These are phyloP conservation scores for Hyparrhenia diplandra DNA, from an alignment of 176 grass and related monocot genomes.

Conservation along the genomic window DNA sequence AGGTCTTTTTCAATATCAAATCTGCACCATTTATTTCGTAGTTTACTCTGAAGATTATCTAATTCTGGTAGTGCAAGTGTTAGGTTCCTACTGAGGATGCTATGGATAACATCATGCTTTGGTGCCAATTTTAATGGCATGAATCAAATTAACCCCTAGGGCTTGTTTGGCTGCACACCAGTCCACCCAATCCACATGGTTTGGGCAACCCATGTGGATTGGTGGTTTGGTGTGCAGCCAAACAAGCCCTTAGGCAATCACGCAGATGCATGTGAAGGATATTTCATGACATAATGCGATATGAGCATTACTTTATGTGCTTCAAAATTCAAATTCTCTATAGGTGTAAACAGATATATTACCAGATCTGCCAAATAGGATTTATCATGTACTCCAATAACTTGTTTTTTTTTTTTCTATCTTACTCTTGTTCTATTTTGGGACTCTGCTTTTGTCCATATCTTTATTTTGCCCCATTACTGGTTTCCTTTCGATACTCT, in stretches of 20 bases:
- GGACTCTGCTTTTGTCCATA: not conserved
- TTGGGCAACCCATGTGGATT: not conserved
- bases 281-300: not conserved
- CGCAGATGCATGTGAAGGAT: not conserved
- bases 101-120: not conserved
- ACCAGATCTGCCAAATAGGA: not conserved
- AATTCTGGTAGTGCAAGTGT: not conserved
- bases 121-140: not conserved
- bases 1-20: slow-evolving; percentile 42
- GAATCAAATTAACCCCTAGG: not conserved
- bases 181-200: not conserved
- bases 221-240: not conserved
- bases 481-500: not conserved
- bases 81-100: not conserved
- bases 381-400: not conserved
- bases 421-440: not conserved
- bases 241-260: not conserved
- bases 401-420: not conserved
- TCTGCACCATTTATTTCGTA: not conserved
- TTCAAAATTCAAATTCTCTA: not conserved
- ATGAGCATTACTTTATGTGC: not conserved
- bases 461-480: slow-evolving; percentile 4
- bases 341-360: slow-evolving; percentile 9
- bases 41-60: not conserved
- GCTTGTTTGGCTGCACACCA: not conserved